phyloP scores from a whole-genome alignment of 371 early-diverging fungal species.

The Saksenaea vasiformis region DNA sequence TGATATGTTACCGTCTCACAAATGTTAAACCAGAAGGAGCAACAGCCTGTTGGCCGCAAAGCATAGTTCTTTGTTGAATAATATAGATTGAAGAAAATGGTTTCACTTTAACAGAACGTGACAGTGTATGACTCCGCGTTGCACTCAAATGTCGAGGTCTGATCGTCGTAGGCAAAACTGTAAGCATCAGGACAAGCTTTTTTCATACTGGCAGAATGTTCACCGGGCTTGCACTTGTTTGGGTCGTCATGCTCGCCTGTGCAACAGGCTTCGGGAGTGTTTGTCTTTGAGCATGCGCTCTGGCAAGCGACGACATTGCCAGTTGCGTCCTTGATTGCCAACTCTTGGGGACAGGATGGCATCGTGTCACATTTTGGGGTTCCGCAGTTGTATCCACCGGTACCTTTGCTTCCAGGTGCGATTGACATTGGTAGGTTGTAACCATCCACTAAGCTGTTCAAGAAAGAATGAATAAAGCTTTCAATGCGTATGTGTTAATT shows the following conservation, averaged over 20 bases:
- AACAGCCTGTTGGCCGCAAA: too few relatives aligned
- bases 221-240: constrained; percentile 12
- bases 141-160: constrained; percentile 34
- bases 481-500: neutral
- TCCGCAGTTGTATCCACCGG: constrained; percentile 14
- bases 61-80: neutral
- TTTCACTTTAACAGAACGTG: constrained; percentile 19
- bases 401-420: constrained; percentile 8
- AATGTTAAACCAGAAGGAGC: too few relatives aligned
- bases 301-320: constrained; percentile 15
- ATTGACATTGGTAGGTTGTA: constrained; percentile 23
- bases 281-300: constrained; percentile 19
- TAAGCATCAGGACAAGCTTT: constrained; percentile 34
- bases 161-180: constrained; percentile 48
- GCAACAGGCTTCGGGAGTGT: constrained; percentile 18
- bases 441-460: constrained; percentile 17
- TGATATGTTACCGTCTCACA: too few relatives aligned
- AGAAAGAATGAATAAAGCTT: constrained; percentile 8
- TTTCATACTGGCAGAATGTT: constrained; percentile 16
- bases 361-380: constrained; percentile 12
- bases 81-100: neutral
- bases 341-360: constrained; percentile 17
- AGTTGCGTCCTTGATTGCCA: constrained; percentile 9
- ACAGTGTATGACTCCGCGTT: constrained; percentile 26
- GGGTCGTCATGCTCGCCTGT: constrained; percentile 15